phyloP scores from a whole-genome alignment of 495 filamentous ascomycete species.

The Lasiosphaeriaceae sp. region DNA sequence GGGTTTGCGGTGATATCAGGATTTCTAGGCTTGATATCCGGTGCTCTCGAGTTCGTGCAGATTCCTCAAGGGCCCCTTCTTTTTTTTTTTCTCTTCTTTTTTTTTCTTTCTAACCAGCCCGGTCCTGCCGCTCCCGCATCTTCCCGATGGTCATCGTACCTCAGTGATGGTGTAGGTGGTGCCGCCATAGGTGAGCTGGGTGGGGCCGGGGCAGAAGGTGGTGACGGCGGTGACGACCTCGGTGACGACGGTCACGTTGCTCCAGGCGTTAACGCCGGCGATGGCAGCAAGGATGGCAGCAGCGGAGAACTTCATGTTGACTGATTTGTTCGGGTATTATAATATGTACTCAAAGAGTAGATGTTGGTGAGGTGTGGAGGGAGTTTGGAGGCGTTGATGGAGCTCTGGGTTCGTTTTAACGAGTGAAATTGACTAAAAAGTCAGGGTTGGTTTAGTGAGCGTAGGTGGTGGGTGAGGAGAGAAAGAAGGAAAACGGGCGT shows the following conservation, averaged over 20 bases:
- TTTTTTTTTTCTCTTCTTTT: too few species aligned
- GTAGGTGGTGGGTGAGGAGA: slow-evolving; percentile 42
- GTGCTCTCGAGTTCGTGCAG: too few species aligned
- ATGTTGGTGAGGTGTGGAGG: slow-evolving; percentile 13
- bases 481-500: slow-evolving; percentile 25
- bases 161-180: slow-evolving; percentile 77
- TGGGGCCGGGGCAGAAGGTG: slow-evolving; percentile 82
- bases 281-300: slow-evolving; percentile 56
- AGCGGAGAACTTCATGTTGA: slow-evolving; percentile 85
- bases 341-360: slow-evolving; percentile 40
- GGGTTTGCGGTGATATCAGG: too few species aligned
- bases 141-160: slow-evolving; percentile 28
- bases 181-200: slow-evolving; percentile 62
- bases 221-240: slow-evolving; percentile 75
- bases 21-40: too few species aligned
- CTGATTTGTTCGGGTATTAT: slow-evolving; percentile 41
- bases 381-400: slow-evolving; percentile 2
- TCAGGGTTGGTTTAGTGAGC: slow-evolving; percentile 43
- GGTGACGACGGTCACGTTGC: slow-evolving; percentile 58
- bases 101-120: too few species aligned
- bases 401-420: slow-evolving; percentile 30
- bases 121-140: neutral
- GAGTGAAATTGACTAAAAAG: slow-evolving; percentile 61
- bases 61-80: too few species aligned
- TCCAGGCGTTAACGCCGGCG: slow-evolving; percentile 56